Percentiles rank a stretch among this genome's conserved stretches.
Evolutionary conservation across 2,329 filamentous ascomycete genomes (phyloP).

Genomic region (Kalmusia sp.): DNA sequence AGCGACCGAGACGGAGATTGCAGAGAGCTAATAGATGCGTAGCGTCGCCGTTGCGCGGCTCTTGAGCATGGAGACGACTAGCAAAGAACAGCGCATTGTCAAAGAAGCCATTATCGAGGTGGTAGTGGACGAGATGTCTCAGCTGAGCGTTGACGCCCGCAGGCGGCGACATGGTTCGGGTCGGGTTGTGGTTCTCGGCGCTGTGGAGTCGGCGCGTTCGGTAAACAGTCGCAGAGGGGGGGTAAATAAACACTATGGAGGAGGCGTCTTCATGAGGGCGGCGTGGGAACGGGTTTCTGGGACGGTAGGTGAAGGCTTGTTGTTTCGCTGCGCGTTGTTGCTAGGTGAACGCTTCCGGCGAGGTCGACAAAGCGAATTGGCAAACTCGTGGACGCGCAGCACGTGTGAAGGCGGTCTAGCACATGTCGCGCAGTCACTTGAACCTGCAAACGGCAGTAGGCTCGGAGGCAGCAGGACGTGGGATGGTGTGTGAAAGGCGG

Average conservation of each 20-base stretch:
- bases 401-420: constrained; percentile 19
- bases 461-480: constrained; percentile 10
- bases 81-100: constrained; percentile 95
- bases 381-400: constrained; percentile 30
- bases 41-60: constrained; percentile 80
- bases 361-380: constrained; percentile 49
- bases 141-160: constrained; percentile 66
- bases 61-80: constrained; percentile 83
- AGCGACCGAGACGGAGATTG: constrained; percentile 81
- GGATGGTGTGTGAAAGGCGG: constrained; percentile 18
- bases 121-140: constrained; percentile 71
- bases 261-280: constrained; percentile 36
- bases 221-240: constrained; percentile 13
- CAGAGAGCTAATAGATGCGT: constrained; percentile 84
- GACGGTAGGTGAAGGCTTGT: constrained; percentile 21
- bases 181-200: constrained; percentile 19
- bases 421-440: constrained; percentile 18
- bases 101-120: constrained; percentile 87
- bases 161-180: constrained; percentile 61
- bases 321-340: constrained; percentile 28
- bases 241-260: constrained; percentile 16
- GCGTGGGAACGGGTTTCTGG: constrained; percentile 10
- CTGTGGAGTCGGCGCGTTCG: constrained; percentile 11
- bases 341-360: constrained; percentile 41
- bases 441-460: constrained; percentile 17